Percentiles rank a stretch among this genome's conserved stretches.
Evolutionary conservation across 257 asterid genomes (phyloP).

Genomic region (Lycium barbarum): DNA sequence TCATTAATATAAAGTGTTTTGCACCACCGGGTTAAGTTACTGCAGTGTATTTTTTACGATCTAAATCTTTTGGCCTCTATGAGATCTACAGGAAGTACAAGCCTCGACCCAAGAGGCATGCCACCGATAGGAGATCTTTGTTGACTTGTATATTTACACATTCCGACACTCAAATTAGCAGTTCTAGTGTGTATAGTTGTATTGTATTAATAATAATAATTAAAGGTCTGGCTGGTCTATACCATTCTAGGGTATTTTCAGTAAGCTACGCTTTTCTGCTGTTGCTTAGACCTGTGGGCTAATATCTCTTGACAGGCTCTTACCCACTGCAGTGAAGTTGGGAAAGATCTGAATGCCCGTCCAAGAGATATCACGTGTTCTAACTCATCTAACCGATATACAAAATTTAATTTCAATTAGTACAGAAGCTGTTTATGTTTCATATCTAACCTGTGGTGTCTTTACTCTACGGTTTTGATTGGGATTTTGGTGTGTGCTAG

Average conservation of each 20-base stretch:
- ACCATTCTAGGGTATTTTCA: background rate
- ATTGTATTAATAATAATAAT: background rate
- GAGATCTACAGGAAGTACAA: too few species aligned
- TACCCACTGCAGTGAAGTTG: constrained; percentile 13
- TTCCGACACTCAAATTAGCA: background rate
- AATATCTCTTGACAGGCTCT: background rate
- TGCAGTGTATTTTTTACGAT: background rate
- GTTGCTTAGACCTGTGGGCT: background rate
- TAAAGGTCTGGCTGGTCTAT: background rate
- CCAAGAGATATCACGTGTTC: constrained; percentile 17
- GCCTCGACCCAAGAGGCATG: background rate
- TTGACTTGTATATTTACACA: background rate
- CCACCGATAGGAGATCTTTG: background rate
- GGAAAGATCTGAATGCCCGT: background rate
- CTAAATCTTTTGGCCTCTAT: background rate
- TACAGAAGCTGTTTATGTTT: constrained; percentile 22
- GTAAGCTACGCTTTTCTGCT: background rate
- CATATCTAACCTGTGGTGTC: constrained; percentile 10
- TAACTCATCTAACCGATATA: constrained; percentile 5
- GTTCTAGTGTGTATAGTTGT: background rate
- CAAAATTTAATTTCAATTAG: background rate
- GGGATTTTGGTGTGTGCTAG: background rate
- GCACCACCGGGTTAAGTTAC: background rate
- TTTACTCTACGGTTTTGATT: background rate
- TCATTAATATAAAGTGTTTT: background rate